phyloP scores from a whole-genome alignment of 352 stramenopile species.

The Globisporangium nodosum region DNA sequence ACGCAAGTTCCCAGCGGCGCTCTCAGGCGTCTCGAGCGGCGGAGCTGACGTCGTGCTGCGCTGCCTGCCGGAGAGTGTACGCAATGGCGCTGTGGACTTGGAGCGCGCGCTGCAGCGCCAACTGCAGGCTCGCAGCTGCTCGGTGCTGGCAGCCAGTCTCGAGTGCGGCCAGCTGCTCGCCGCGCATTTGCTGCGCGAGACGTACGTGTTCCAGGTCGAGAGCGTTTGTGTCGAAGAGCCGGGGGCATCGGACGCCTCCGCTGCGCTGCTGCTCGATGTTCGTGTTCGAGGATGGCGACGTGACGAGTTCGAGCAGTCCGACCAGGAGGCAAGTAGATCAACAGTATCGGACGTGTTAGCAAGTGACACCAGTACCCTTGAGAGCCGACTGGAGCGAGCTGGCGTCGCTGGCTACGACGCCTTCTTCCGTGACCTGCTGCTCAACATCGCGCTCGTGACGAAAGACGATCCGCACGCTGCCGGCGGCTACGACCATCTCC shows the following conservation, averaged over 20 bases:
- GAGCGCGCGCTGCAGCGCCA: conserved; percentile 30
- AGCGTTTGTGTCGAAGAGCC: background rate
- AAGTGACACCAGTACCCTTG: conserved; percentile 12
- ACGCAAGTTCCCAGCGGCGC: conserved; percentile 21
- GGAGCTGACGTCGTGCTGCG: conserved; percentile 11
- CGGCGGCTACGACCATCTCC: background rate
- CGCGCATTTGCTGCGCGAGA: conserved; percentile 43
- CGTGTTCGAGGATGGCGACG: conserved; percentile 7
- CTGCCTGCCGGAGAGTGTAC: conserved; percentile 37
- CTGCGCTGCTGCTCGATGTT: background rate
- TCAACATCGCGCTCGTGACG: conserved; percentile 49
- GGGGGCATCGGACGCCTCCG: conserved; percentile 9
- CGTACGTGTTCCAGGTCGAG: conserved; percentile 41
- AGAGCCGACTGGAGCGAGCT: conserved; percentile 18
- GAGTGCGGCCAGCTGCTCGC: conserved; percentile 25
- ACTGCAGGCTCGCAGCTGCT: conserved; percentile 12
- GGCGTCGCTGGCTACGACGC: conserved; percentile 51
- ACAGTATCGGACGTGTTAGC: background rate
- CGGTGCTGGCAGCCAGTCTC: background rate
- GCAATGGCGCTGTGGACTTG: conserved; percentile 29
- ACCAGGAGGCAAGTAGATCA: background rate
- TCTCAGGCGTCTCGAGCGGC: background rate
- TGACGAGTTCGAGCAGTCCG: background rate
- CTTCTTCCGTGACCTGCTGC: conserved; percentile 44
- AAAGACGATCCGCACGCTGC: conserved; percentile 10